These are phyloP conservation scores for Phytophthora rubi DNA, from an alignment of 352 stramenopile species.

Conservation along the genomic window DNA sequence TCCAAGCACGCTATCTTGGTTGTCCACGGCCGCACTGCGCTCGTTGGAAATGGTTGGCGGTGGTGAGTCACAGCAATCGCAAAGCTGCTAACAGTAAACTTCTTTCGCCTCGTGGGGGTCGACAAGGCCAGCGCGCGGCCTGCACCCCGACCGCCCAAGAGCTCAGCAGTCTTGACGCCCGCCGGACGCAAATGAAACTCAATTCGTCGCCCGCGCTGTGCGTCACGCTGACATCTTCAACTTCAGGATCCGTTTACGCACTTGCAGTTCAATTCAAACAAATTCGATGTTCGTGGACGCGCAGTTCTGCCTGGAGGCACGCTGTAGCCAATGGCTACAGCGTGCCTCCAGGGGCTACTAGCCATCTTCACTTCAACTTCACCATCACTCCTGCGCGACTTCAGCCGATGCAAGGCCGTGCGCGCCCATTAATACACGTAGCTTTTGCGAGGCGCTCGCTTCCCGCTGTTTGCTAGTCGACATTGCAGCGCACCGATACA, in stretches of 20 bases:
- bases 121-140: neutral
- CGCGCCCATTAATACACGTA: neutral
- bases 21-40: neutral
- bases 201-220: neutral
- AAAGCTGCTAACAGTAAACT: neutral
- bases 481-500: too few relatives aligned
- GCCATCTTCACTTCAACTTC: slow-evolving; percentile 16
- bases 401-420: slow-evolving; percentile 12
- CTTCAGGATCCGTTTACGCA: slow-evolving; percentile 2
- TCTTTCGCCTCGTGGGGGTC: neutral
- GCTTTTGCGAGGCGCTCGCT: neutral
- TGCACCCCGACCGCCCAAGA: neutral
- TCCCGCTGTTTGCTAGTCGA: neutral
- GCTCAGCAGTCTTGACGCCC: neutral
- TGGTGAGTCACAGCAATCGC: neutral
- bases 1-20: neutral
- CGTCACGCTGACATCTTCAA: slow-evolving; percentile 1
- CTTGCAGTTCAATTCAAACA: neutral
- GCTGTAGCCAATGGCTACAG: slow-evolving; percentile 15
- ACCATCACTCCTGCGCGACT: slow-evolving; percentile 33
- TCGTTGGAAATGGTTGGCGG: neutral
- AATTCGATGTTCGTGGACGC: slow-evolving; percentile 14
- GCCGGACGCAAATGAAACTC: neutral
- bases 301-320: neutral
- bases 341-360: too few relatives aligned